Percentiles rank a stretch among this genome's conserved stretches.
Evolutionary conservation across 495 filamentous ascomycete species (phyloP).

Genomic region (Choiromyces venosus): DNA sequence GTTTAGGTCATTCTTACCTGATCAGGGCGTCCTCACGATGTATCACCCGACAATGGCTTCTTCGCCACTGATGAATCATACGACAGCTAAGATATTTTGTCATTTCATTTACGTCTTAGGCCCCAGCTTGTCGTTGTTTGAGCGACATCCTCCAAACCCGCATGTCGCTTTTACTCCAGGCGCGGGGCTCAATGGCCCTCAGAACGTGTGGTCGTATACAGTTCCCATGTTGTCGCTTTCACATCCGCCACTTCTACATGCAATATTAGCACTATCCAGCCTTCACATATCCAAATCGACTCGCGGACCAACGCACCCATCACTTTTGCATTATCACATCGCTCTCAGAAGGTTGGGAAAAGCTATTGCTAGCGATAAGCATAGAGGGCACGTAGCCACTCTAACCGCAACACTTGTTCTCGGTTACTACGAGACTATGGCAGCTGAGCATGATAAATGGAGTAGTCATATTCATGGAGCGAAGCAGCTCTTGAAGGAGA

Average conservation of each 20-base stretch:
- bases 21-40: conserved; percentile 65
- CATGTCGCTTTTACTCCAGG: conserved; percentile 40
- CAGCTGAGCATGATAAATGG: conserved; percentile 93
- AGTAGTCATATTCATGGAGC: conserved; percentile 83
- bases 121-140: conserved; percentile 79
- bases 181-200: conserved; percentile 37
- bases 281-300: conserved; percentile 85
- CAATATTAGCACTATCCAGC: conserved; percentile 81
- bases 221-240: conserved; percentile 79
- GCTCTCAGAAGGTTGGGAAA: conserved; percentile 70
- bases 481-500: conserved; percentile 72
- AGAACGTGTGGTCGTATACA: conserved; percentile 54
- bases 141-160: conserved; percentile 74
- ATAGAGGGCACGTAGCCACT: conserved; percentile 72
- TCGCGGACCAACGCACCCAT: conserved; percentile 63
- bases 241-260: conserved; percentile 79
- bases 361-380: conserved; percentile 62
- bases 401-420: conserved; percentile 83
- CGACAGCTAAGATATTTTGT: conserved; percentile 79
- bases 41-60: conserved; percentile 70
- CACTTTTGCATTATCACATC: conserved; percentile 86
- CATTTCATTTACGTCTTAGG: conserved; percentile 90
- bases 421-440: conserved; percentile 90
- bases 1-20: conserved; percentile 61
- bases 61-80: conserved; percentile 74